Base-by-base conservation (phyloP, 208 protist genomes). In the Trypanosoma scelopori region DNA sequence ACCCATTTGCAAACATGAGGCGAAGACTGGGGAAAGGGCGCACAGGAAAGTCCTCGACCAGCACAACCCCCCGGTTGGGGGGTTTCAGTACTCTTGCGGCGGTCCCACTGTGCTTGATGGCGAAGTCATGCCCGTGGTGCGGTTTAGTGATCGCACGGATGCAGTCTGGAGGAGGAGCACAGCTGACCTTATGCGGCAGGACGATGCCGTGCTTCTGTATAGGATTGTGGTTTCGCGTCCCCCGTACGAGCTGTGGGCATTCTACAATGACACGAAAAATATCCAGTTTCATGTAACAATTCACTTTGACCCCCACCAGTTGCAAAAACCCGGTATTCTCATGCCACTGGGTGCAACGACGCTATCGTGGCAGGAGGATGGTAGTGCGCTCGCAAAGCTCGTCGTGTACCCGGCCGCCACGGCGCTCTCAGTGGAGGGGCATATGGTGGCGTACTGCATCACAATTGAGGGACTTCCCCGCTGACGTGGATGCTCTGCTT, bases 191-290 rank as follows among this genome's bases (percentile, higher is more conserved):
- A 49, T 25, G 15, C 12, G 32, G 16, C 15, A 9, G 1, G 18
- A 43, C 5, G 30, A 57, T 25, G 16, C 3, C 46, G 37, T 59
- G 20, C 23, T 47, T 5, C 22, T 59, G 11, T 47, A 59, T 30
- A 39, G 37, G 18, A 45, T 59, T 59, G 9, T 59, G 20, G 13
- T 47, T 18, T 37, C 32, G 1, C 55, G 37, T 6, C 55, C 35
- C 7, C 20, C 37, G 20, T 48, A 30, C 47, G 59, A 79, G 48
- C 41, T 69, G 55, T 86, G 80, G 83, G 69, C 79, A 15, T 89
- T 89, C 55, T 89, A 86, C 77, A 89, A 89, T 45, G 83, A 89
- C 64, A 78, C 77, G 18, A 37, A 32, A 11, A 63, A 81, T 63
- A 69, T 57, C 15, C 45, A 71, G 30, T 79, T 81, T 58, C 48